Base-by-base conservation (phyloP, 805 yeast species). In the Ogataea degrootiae region DNA sequence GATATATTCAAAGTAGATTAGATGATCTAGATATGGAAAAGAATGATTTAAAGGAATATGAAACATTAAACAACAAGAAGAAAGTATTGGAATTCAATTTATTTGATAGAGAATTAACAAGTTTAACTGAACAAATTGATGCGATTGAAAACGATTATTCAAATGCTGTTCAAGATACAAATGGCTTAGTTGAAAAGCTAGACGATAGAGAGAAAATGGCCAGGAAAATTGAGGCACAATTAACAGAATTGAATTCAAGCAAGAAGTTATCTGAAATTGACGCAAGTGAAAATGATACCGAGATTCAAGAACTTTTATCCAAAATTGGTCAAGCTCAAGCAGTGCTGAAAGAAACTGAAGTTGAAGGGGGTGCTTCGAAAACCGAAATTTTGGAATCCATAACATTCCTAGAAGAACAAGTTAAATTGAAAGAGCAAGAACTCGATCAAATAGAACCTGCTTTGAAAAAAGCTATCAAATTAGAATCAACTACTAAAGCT, bases 11-110 rank as follows among this genome's bases (percentile, higher is more conserved):
- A 49, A 83, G 78, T 41, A 74, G 96, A 58, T 71, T 92, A 42
- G 69, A 77, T 3, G 97, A 90, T 65, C 76, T 94, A 56, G 88
- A 85, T 60, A 74, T 82, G 43, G 98, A 94, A 62, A 84, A 84
- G 48, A 76, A 77, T 46, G 96, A 88, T 59, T 71, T 90, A 53
- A 82, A 80, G 54, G 75, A 77, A 44, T 89, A 73, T 61, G 95
- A 87, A 58, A 71, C 70, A 19, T 69, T 83, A 26, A 94, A 86
- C 55, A 80, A 77, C 48, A 74, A 77, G 47, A 80, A 85, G 53
- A 85, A 88, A 59, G 76, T 82, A 33, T 73, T 80, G 16, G 96
- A 91, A 56, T 90, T 79, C 65, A 80, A 85, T 34, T 66, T 91
- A 9, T 82, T 81, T 59, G 94, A 86, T 59, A 75, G 92, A 43